These are phyloP conservation scores for Komagataella kurtzmanii DNA, from an alignment of 805 yeast species.

Conservation along the genomic window DNA sequence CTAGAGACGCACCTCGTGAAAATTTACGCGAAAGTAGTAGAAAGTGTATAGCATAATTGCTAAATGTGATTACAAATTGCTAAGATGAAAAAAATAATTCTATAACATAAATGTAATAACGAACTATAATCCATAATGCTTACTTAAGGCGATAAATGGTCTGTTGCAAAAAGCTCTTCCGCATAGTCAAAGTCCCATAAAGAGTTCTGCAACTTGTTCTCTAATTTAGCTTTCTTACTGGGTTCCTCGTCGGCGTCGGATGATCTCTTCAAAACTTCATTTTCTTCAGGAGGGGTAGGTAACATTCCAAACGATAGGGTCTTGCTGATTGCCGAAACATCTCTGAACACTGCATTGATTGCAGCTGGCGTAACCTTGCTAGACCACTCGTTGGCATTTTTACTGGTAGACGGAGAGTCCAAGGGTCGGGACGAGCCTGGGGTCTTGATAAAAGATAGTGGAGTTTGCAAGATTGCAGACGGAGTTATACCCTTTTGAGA, in stretches of 20 bases:
- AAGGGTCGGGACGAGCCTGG: constrained; percentile 10
- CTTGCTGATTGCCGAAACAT: constrained; percentile 20
- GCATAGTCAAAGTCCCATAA: constrained; percentile 15
- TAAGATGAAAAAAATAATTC: neutral
- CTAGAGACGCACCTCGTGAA: neutral
- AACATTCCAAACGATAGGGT: constrained; percentile 12
- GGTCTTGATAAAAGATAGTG: constrained; percentile 20
- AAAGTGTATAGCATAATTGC: neutral
- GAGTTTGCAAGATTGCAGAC: constrained; percentile 24
- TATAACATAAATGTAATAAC: neutral
- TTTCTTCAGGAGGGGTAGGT: constrained; percentile 25
- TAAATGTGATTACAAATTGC: neutral
- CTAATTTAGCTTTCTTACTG: constrained; percentile 4
- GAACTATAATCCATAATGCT: neutral
- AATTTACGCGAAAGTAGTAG: neutral
- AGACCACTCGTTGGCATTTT: constrained; percentile 9
- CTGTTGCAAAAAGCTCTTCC: constrained; percentile 22
- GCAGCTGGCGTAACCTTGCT: constrained; percentile 32
- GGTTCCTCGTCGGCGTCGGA: constrained; percentile 1
- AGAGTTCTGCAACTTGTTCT: constrained; percentile 2
- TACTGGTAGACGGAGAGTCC: constrained; percentile 1
- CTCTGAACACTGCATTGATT: constrained; percentile 31
- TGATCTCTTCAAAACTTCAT: constrained; percentile 3
- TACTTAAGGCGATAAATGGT: constrained; percentile 8
- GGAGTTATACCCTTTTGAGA: constrained; percentile 17